A percentile compares a stretch with the other conserved stretches of the same genome.
Conservation (phyloP, 257 asterid genomes). For the Mentha longifolia region DNA sequence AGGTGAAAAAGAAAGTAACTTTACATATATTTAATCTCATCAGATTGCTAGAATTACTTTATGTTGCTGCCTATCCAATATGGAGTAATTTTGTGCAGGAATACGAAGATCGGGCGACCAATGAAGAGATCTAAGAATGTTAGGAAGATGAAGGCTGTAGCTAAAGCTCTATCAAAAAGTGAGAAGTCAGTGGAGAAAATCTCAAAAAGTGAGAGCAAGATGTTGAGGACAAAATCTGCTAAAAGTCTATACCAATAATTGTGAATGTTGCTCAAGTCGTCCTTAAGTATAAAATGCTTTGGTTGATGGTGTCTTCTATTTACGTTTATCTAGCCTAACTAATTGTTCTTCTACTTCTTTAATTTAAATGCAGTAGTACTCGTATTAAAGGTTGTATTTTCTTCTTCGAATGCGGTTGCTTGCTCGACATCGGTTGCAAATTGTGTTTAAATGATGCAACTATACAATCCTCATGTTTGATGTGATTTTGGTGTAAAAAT, state of each 20-base stretch:
- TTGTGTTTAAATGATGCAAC: no score
- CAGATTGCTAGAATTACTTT: neutral
- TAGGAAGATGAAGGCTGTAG: constrained; percentile 70
- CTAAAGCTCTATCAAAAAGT: constrained; percentile 57
- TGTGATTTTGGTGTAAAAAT: no score
- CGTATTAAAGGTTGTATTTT: no score
- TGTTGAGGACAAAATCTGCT: constrained; percentile 54
- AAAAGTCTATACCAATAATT: constrained; percentile 61
- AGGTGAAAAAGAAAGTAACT: neutral
- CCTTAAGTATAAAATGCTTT: neutral
- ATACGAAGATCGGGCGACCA: constrained; percentile 51
- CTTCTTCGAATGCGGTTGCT: no score
- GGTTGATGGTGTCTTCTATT: neutral
- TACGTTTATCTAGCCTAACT: neutral
- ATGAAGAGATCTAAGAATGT: constrained; percentile 75
- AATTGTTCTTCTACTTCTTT: neutral
- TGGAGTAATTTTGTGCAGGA: constrained; percentile 44
- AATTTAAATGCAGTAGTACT: neutral
- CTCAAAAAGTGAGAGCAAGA: constrained; percentile 59
- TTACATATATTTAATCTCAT: no score
- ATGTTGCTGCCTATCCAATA: neutral
- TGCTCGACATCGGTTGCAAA: no score
- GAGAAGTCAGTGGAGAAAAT: constrained; percentile 57
- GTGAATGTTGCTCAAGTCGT: neutral
- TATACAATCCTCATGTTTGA: no score